Evolutionary conservation across 2,329 filamentous ascomycete species (phyloP).

Genomic region (Drechmeria coniospora): DNA sequence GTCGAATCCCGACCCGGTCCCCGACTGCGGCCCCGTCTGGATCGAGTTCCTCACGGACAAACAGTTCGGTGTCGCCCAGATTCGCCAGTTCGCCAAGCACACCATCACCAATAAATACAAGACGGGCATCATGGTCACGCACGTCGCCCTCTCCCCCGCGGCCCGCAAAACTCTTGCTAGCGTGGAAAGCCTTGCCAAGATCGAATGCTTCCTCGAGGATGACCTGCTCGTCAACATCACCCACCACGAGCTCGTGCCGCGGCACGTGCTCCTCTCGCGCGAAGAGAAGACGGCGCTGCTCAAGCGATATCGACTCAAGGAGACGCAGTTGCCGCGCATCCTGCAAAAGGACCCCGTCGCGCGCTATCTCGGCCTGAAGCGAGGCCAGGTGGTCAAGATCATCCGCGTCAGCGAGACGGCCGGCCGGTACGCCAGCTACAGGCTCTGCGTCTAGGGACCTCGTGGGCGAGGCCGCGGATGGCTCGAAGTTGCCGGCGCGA

Average conservation of each 20-base stretch:
- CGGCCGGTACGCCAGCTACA: slow-evolving; percentile 89
- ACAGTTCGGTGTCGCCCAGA: slow-evolving; percentile 77
- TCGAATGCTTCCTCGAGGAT: slow-evolving; percentile 92
- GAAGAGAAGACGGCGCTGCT: slow-evolving; percentile 82
- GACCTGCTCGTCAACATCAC: slow-evolving; percentile 97
- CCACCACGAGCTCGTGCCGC: slow-evolving; percentile 89
- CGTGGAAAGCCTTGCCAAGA: slow-evolving; percentile 59
- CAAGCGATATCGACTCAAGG: slow-evolving; percentile 85
- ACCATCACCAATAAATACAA: slow-evolving; percentile 68
- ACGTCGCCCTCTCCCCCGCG: slow-evolving; percentile 66
- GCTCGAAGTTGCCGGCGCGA: too few species aligned
- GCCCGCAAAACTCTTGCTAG: slow-evolving; percentile 76
- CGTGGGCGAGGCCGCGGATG: too few species aligned
- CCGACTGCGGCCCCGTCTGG: slow-evolving; percentile 77
- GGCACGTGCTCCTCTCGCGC: slow-evolving; percentile 75
- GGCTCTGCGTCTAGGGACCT: slow-evolving; percentile 50
- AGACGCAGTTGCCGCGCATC: slow-evolving; percentile 90
- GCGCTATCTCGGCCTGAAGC: slow-evolving; percentile 75
- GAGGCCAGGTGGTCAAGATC: slow-evolving; percentile 96
- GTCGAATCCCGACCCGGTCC: slow-evolving; percentile 51
- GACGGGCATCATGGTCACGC: slow-evolving; percentile 81
- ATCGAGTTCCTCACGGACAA: slow-evolving; percentile 78
- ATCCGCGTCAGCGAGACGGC: slow-evolving; percentile 92
- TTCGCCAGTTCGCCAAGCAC: slow-evolving; percentile 76
- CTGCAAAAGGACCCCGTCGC: slow-evolving; percentile 85